Percentiles rank a stretch among this genome's conserved stretches.
phyloP scores from a whole-genome alignment of 2,329 filamentous ascomycete species.

The Alternaria brassicae region DNA sequence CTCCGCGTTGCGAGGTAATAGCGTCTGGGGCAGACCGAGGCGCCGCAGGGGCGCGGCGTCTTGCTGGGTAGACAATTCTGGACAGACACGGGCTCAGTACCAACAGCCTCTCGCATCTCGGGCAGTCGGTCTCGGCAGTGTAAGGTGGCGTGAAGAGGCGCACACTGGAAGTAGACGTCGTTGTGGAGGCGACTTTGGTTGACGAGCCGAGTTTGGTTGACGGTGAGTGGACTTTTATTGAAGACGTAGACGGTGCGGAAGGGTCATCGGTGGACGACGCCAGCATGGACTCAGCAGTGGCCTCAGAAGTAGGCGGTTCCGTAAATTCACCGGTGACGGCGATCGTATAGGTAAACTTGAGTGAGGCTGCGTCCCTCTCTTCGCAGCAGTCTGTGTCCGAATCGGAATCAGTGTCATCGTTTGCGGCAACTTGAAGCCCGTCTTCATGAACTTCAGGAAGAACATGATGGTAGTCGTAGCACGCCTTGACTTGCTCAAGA shows the following conservation, averaged over 20 bases:
- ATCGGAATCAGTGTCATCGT: neutral
- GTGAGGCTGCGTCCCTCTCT: neutral
- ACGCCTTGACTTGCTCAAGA: constrained; percentile 18
- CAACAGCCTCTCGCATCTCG: neutral
- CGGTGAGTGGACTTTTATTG: neutral
- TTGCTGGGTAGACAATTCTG: constrained; percentile 8
- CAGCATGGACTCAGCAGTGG: neutral
- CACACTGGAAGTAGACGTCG: neutral
- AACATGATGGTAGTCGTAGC: constrained; percentile 15
- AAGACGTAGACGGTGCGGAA: neutral
- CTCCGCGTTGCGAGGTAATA: neutral
- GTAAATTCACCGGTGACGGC: neutral
- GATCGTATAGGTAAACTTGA: neutral
- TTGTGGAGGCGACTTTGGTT: neutral
- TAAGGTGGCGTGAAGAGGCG: neutral
- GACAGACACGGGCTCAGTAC: constrained; percentile 9
- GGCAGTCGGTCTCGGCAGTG: neutral
- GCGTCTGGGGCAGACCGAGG: neutral
- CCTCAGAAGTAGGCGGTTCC: neutral
- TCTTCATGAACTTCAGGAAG: neutral
- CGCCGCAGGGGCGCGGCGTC: neutral
- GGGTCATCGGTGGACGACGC: neutral
- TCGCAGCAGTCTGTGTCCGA: neutral
- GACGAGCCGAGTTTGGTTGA: neutral
- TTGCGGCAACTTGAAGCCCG: neutral